Evolutionary conservation across 2,329 filamentous ascomycete genomes (phyloP), one percentile per base, ranked within the genome.

Genomic region (Sporothrix schenckii): DNA sequence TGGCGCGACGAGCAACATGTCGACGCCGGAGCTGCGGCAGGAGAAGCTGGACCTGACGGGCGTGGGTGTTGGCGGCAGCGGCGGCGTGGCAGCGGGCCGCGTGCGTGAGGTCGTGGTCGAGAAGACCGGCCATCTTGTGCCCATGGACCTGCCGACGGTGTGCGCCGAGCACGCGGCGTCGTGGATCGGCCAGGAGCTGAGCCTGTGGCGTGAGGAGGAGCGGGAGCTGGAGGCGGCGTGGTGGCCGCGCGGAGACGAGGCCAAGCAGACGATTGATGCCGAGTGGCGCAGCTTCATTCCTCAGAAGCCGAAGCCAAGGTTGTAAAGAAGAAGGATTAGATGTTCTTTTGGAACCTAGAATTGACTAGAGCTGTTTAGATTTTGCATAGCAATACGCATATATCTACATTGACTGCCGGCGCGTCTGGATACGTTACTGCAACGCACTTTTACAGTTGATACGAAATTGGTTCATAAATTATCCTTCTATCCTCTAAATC

Each of bases 81-180:
- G 92, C 21, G 86, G 91, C 63, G 82, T 78, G 4, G 79, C 80
- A n/a, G 85, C 85, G 14, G 92, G 91, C 0, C 83, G 88, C 60
- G 93, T 97, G 2, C 84, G 83, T 70, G 84, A 89, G 73, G 85
- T 92, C 5, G 82, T 88, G 19, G 80, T 95, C 9, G 80, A 90
- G 39, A 85, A 85, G 0, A 83, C 85, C 6, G 93, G 94, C 0
- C 94, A 98, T 79, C 79, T 97, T 54, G 87, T 97, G 39, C 91
- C 94, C 0, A 92, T 97, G 87, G 93, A 97, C 79, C 86, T 87
- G 52, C 91, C 92, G 0, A 81, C 76, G 2, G 83, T 87, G 75
- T 91, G 89, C 72, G 94, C 92, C 1, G 82, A 86, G 71, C 79
- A 85, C 21, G 84, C 86, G 0, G 85, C 85, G 0, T 76, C 78